These are phyloP conservation scores for Diaporthe nobilis DNA, from an alignment of 2,329 filamentous ascomycete genomes.

Conservation along the genomic window DNA sequence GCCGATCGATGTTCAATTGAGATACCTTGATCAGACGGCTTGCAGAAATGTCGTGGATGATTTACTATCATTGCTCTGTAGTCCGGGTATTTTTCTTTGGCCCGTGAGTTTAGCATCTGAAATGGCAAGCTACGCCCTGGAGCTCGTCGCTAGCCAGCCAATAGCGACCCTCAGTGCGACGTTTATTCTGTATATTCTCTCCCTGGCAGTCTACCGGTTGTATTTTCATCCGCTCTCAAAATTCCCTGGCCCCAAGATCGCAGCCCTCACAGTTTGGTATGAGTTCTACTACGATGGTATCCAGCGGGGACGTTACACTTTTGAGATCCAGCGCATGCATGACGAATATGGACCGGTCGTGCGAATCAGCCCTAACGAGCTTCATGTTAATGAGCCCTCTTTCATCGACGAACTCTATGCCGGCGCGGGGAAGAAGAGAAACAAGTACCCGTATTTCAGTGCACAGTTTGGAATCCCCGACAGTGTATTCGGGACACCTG, in stretches of 20 bases:
- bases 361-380: constrained; percentile 34
- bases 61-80: neutral
- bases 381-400: constrained; percentile 27
- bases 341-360: constrained; percentile 31
- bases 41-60: neutral
- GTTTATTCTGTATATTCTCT: neutral
- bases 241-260: constrained; percentile 30
- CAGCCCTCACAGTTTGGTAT: constrained; percentile 10
- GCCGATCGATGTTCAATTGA: neutral
- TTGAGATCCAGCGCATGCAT: constrained; percentile 25
- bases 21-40: neutral
- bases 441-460: constrained; percentile 25
- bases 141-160: neutral
- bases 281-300: constrained; percentile 33
- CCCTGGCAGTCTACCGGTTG: neutral
- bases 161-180: neutral
- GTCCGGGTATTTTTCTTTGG: neutral
- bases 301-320: constrained; percentile 18
- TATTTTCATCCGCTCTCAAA: constrained; percentile 12
- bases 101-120: neutral
- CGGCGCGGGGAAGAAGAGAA: neutral
- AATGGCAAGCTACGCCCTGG: neutral
- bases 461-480: neutral
- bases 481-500: neutral
- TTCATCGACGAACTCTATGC: constrained; percentile 31